Evolutionary conservation across 805 yeast species (phyloP).

Genomic region (Ogataea saltuana): DNA sequence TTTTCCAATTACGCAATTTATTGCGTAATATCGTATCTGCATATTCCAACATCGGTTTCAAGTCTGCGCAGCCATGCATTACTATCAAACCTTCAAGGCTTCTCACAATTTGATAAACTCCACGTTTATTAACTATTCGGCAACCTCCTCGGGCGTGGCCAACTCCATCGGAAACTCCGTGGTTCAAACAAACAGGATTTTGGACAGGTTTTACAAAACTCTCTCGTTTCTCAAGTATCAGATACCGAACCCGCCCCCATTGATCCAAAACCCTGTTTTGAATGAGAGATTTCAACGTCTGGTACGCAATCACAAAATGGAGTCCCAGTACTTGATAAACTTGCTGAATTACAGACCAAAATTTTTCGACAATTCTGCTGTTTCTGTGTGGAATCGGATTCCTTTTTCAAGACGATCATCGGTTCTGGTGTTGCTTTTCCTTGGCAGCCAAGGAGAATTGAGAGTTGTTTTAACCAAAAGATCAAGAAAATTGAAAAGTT

Average conservation of each 20-base stretch:
- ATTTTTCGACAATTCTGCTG: conserved; percentile 35
- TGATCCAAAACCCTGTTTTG: conserved; percentile 9
- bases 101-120: conserved; percentile 20
- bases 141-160: conserved; percentile 13
- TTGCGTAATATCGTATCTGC: background rate
- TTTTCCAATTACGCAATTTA: background rate
- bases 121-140: conserved; percentile 24
- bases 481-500: conserved; percentile 63
- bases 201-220: conserved; percentile 18
- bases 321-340: conserved; percentile 37
- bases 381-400: conserved; percentile 60
- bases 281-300: conserved; percentile 15
- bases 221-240: conserved; percentile 24
- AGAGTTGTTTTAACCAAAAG: conserved; percentile 79
- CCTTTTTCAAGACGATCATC: conserved; percentile 75
- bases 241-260: conserved; percentile 28
- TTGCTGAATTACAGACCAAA: conserved; percentile 37
- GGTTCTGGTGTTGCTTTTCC: conserved; percentile 71
- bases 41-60: background rate
- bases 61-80: conserved; percentile 11
- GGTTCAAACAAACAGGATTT: conserved; percentile 16
- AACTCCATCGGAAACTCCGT: conserved; percentile 13
- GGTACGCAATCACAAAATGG: conserved; percentile 33
- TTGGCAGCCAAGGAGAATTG: conserved; percentile 72
- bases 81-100: conserved; percentile 26